Conservation (phyloP, 257 asterid genomes). For the Salvia splendens region DNA sequence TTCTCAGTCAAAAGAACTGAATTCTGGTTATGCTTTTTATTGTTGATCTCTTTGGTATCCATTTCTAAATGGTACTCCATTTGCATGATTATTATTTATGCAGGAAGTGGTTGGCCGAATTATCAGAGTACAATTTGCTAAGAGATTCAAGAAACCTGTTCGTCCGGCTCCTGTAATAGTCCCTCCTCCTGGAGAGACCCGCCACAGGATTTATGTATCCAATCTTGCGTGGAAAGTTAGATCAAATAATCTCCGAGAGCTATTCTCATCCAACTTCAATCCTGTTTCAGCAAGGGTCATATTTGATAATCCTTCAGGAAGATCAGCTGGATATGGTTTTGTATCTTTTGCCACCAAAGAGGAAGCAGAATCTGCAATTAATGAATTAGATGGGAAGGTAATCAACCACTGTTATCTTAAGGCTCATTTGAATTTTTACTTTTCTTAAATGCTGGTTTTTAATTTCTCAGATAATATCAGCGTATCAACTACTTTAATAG, state of each 20-base stretch:
- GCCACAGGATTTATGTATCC: slow-evolving; percentile 60
- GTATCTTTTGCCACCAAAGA: slow-evolving; percentile 79
- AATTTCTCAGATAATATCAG: slow-evolving; percentile 2
- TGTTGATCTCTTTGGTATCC: neutral
- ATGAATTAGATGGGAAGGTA: slow-evolving; percentile 71
- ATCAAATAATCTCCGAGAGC: slow-evolving; percentile 69
- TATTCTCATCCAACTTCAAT: slow-evolving; percentile 56
- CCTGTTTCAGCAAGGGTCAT: slow-evolving; percentile 75
- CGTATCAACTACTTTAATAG: slow-evolving; percentile 10
- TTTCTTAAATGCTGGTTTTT: slow-evolving; percentile 6
- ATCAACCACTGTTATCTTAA: slow-evolving; percentile 18
- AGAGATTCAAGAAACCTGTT: slow-evolving; percentile 71
- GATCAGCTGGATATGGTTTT: slow-evolving; percentile 85
- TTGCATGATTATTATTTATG: slow-evolving; percentile 21
- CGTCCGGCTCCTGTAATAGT: slow-evolving; percentile 36
- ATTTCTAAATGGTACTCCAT: slow-evolving; percentile 21
- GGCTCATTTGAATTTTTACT: neutral
- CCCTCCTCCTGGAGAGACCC: slow-evolving; percentile 49
- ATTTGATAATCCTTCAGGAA: slow-evolving; percentile 68
- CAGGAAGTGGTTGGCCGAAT: slow-evolving; percentile 81
- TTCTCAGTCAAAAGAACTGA: neutral
- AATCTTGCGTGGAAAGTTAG: slow-evolving; percentile 94
- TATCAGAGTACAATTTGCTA: slow-evolving; percentile 68
- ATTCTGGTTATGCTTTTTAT: neutral
- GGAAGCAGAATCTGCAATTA: slow-evolving; percentile 79